A percentile compares a stretch with the other conserved stretches of the same genome.
phyloP scores from a whole-genome alignment of 2,329 filamentous ascomycete genomes.

The Apiospora marii region DNA sequence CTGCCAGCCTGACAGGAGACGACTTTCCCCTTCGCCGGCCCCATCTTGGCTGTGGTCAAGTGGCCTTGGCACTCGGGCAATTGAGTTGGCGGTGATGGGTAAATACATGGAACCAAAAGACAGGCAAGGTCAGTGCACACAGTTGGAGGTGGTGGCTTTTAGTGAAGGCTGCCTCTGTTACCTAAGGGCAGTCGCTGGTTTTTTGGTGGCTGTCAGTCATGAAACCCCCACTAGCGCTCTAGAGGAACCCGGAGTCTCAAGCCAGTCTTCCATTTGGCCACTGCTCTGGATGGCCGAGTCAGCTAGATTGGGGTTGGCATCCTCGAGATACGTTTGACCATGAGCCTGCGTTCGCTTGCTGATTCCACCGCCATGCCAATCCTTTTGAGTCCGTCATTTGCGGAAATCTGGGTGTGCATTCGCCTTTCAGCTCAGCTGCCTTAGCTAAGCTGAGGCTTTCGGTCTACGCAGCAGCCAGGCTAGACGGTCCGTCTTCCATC shows the following conservation, averaged over 20 bases:
- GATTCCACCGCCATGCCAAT: not conserved
- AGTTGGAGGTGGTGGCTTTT: not conserved
- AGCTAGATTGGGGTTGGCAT: conserved; percentile 8
- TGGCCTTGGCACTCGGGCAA: not conserved
- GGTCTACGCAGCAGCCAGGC: not conserved
- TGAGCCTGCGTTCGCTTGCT: not conserved
- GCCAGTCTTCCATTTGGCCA: not conserved
- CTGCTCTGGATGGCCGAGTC: not conserved
- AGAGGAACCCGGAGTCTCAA: not conserved
- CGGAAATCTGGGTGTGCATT: not conserved
- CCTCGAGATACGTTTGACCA: not conserved
- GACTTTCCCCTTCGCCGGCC: not conserved
- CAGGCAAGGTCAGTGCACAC: not conserved
- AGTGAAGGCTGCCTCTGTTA: not conserved
- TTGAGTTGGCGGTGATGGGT: not conserved
- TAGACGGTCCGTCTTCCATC: conserved; percentile 22
- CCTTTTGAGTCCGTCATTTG: not conserved
- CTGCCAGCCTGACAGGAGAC: not conserved
- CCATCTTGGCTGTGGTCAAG: not conserved
- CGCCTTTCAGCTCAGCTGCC: conserved; percentile 11
- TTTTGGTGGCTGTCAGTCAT: not conserved
- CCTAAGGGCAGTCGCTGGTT: not conserved
- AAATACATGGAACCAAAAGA: not conserved
- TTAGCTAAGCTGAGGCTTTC: conserved; percentile 7
- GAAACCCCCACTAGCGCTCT: not conserved